Evolutionary conservation across 257 asterid species (phyloP), one percentile per base, ranked within the genome.

Genomic region (Solanum neorickii): DNA sequence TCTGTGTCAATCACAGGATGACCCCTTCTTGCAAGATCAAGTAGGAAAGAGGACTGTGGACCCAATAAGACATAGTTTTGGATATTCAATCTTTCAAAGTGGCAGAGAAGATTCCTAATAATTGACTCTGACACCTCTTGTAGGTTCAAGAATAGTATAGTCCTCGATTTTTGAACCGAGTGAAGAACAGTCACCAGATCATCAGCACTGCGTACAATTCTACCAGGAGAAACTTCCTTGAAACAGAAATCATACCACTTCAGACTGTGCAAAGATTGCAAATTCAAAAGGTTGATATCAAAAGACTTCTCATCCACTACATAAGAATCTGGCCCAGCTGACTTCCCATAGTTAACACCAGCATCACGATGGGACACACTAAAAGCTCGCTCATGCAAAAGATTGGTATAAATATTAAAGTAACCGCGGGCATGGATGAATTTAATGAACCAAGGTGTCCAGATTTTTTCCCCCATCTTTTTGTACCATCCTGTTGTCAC

Each of bases 361-460:
- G 97, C 97, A 87, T 96, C 99, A 86, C 99, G 94, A 85, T 96
- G 99, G 56, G 99, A 96, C 86, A 94, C 87, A 88, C 98, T 95
- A 59, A 97, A 94, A 47, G 99, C 99, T 88, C 92, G 90, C 92
- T 93, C 96, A 21, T 93, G 92, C 90, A 23, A 91, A 88, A 97
- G 94, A 88, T 96, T 94, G 83, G 99, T 95, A 86, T 96, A 95
- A 9, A 97, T 91, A 89, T 95, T 97, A 86, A 92, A 97, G 87
- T 97, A 97, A 27, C 98, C 96, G 49, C 87, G 97, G 83, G 95
- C 92, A 20, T 97, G 98, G 78, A 96, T 92, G 89, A 97, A 97
- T 88, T 97, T 96, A 84, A 97, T 93, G 88, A 97, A 97, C 99
- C 99, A 97, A 4, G 99, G 99, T 62, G 99, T 97, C 99, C 99